Base-by-base conservation (phyloP, 768 basidiomycete genomes). In the Kwoniella heveanensis region DNA sequence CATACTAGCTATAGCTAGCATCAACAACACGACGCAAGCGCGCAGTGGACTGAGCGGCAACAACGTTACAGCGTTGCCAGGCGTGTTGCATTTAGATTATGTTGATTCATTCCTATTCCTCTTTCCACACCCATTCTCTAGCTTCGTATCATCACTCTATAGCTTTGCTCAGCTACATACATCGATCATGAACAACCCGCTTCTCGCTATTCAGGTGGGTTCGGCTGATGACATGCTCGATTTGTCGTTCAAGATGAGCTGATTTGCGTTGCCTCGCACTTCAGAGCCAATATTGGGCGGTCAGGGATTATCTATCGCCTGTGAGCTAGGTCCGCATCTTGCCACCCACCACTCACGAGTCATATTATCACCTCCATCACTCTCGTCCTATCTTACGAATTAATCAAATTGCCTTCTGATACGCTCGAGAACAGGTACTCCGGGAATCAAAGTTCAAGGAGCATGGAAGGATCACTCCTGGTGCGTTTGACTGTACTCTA, bases 391-490 rank as follows among this genome's bases (percentile, higher is more conserved):
- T 21, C 39, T 32, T 6, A 19, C n/a, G 22, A n/a, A 17, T 22
- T 22, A 44, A 44, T n/a, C 3, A n/a, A 9, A 44, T 21, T 4
- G 19, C 19, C 10, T 6, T 9, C 53, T 51, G 52, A 37, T 57
- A 26, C 55, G 30, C 60, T 49, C 54, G 3, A 10, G 44, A 6
- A 57, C 12, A 30, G 92, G 93, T 99, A 24, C 86, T 98, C 69
- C 91, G 88, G 77, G 94, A 98, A 83, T 92, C 90, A 83, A 98
- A 98, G 80, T 99, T 99, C 85, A 97, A 95, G 80, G 96, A 99
- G 80, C 91, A 95, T 74, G 96, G 96, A 7, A 85, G 94, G 57
- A 94, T 97, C 71, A 96, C 90, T 19, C 93, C 92, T 65, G 92
- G 91, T 92, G 37, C 39, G 76, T 69, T 47, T 32, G n/a, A n/a